phyloP scores from a whole-genome alignment of 2,329 filamentous ascomycete species.

The Elsinoe necatrix region DNA sequence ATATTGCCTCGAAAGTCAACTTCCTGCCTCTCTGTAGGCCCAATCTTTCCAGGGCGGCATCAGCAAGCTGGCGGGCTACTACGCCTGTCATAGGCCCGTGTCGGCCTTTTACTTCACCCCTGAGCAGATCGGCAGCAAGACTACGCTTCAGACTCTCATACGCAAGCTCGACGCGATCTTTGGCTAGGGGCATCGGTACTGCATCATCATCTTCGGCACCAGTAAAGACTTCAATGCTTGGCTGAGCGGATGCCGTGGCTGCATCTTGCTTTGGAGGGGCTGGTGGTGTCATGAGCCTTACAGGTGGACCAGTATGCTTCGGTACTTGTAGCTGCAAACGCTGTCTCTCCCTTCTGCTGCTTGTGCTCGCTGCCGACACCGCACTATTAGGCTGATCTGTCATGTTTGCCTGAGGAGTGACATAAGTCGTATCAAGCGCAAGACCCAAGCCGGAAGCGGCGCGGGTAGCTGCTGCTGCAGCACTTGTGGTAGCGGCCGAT shows the following conservation, averaged over 20 bases:
- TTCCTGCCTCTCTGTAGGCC: slow-evolving; percentile 31
- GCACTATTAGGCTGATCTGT: slow-evolving; percentile 13
- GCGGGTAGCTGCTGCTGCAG: slow-evolving; percentile 16
- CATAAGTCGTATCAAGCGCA: slow-evolving; percentile 30
- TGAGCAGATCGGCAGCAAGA: slow-evolving; percentile 40
- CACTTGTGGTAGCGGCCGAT: slow-evolving; percentile 21
- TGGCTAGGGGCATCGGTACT: neutral
- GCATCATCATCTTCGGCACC: neutral
- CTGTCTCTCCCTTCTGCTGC: slow-evolving; percentile 11
- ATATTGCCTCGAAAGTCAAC: slow-evolving; percentile 30
- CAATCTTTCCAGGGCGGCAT: slow-evolving; percentile 34
- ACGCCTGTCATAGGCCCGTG: slow-evolving; percentile 33
- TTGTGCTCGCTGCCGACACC: neutral
- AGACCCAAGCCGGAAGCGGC: slow-evolving; percentile 3
- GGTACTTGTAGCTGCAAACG: slow-evolving; percentile 48
- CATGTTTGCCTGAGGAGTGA: slow-evolving; percentile 22
- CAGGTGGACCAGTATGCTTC: slow-evolving; percentile 50
- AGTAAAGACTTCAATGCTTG: neutral
- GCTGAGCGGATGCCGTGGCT: neutral
- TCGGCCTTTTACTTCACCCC: slow-evolving; percentile 36
- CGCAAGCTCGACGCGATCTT: neutral
- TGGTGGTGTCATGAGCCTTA: slow-evolving; percentile 54
- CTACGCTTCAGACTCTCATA: slow-evolving; percentile 39
- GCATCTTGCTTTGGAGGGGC: slow-evolving; percentile 40
- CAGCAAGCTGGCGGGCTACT: slow-evolving; percentile 41